Conservation (phyloP, 305 asterid genomes). For the Ruellia speciosa region DNA sequence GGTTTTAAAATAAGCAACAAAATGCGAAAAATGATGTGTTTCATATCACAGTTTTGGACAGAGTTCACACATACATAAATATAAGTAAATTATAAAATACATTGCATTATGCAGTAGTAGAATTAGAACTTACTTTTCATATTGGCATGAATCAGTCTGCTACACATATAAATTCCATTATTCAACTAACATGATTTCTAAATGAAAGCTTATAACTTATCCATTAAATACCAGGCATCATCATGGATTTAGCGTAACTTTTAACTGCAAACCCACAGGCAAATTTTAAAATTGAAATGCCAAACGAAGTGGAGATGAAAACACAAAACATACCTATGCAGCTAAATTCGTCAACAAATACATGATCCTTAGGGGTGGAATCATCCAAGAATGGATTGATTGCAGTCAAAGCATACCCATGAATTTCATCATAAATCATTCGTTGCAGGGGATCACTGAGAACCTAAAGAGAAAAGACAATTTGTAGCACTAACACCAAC, state of each 20-base stretch:
- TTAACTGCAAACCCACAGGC: neutral
- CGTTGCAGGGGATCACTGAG: slow-evolving; percentile 97
- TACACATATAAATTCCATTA: neutral
- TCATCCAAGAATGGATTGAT: slow-evolving; percentile 75
- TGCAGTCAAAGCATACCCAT: slow-evolving; percentile 85
- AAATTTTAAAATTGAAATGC: slow-evolving; percentile 7
- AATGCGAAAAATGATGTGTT: no score
- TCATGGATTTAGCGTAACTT: slow-evolving; percentile 15
- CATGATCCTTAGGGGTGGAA: slow-evolving; percentile 66
- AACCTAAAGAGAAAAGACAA: slow-evolving; percentile 46
- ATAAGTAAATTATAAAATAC: neutral
- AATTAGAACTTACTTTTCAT: neutral
- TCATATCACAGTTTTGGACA: no score
- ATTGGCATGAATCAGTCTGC: neutral
- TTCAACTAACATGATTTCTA: neutral
- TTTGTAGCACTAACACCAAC: slow-evolving; percentile 18
- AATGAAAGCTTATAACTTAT: no score
- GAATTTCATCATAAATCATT: slow-evolving; percentile 86
- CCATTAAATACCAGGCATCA: neutral
- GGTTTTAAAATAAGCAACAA: no score
- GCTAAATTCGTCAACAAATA: slow-evolving; percentile 92
- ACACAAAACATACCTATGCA: slow-evolving; percentile 66
- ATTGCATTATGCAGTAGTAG: neutral
- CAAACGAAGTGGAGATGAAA: slow-evolving; percentile 7
- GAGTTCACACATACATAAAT: neutral